These are phyloP conservation scores for Phytophthora ramorum DNA, from an alignment of 352 stramenopile genomes.

Conservation along the genomic window DNA sequence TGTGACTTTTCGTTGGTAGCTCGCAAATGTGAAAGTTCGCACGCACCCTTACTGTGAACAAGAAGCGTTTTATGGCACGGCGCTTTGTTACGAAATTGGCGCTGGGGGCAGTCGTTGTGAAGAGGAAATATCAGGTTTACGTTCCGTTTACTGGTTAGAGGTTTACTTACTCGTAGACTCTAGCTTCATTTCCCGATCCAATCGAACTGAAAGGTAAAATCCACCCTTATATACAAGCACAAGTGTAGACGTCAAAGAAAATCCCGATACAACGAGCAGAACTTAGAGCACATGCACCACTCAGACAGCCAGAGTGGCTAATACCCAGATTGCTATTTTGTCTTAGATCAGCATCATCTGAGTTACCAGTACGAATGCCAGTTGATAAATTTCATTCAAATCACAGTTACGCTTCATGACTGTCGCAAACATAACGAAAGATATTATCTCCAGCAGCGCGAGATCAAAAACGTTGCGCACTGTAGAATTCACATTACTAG, in stretches of 20 bases:
- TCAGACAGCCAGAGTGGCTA: slow-evolving; percentile 1
- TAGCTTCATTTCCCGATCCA: neutral
- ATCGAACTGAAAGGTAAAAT: slow-evolving; percentile 10
- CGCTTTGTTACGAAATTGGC: too few relatives aligned
- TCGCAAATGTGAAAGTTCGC: too few relatives aligned
- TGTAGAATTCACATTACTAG: neutral
- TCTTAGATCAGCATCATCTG: slow-evolving; percentile 37
- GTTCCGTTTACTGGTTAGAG: too few relatives aligned
- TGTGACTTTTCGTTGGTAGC: too few relatives aligned
- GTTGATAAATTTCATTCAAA: slow-evolving; percentile 23
- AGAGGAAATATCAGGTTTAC: too few relatives aligned
- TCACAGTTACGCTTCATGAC: slow-evolving; percentile 10
- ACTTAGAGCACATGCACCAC: neutral
- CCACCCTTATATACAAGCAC: neutral
- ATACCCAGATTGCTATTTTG: slow-evolving; percentile 39
- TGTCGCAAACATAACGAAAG: slow-evolving; percentile 14
- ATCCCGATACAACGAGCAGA: neutral
- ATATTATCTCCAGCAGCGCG: slow-evolving; percentile 22
- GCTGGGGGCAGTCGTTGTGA: too few relatives aligned
- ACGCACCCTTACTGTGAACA: too few relatives aligned
- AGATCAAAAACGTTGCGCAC: slow-evolving; percentile 17
- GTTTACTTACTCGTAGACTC: neutral
- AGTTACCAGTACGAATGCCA: slow-evolving; percentile 46
- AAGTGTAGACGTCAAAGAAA: neutral
- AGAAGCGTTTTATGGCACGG: too few relatives aligned